These are phyloP conservation scores for Lagenidium giganteum DNA, from an alignment of 352 stramenopile genomes.

Conservation along the genomic window DNA sequence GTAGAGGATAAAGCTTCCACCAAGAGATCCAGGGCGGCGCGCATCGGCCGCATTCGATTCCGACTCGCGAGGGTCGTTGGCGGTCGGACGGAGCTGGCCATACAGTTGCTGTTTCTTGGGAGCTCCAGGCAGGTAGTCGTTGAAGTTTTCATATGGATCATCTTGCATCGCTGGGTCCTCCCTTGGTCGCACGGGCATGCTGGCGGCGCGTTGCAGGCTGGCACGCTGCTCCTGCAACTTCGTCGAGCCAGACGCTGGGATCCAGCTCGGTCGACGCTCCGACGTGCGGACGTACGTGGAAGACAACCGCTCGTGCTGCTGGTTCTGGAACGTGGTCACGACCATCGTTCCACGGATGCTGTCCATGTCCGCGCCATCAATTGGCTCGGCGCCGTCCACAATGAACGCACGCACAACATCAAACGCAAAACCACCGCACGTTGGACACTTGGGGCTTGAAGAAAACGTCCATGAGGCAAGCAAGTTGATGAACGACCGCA, in stretches of 20 bases:
- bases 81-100: not conserved
- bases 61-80: too few relatives aligned
- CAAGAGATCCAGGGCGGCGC: too few relatives aligned
- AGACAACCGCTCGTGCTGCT: too few relatives aligned
- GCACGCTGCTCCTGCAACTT: slow-evolving; percentile 21
- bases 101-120: slow-evolving; percentile 11
- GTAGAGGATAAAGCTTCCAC: too few relatives aligned
- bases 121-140: slow-evolving; percentile 43
- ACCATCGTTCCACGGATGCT: slow-evolving; percentile 61
- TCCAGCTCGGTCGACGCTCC: too few relatives aligned
- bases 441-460: slow-evolving; percentile 77
- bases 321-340: slow-evolving; percentile 45
- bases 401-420: slow-evolving; percentile 79
- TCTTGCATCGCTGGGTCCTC: not conserved
- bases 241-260: slow-evolving; percentile 22
- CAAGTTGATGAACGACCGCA: slow-evolving; percentile 81
- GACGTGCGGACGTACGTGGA: too few relatives aligned
- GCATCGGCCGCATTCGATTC: too few relatives aligned
- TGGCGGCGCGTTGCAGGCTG: slow-evolving; percentile 2
- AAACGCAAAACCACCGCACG: slow-evolving; percentile 75
- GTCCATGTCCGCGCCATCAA: slow-evolving; percentile 57
- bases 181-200: slow-evolving; percentile 1
- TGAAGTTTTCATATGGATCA: slow-evolving; percentile 60
- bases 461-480: slow-evolving; percentile 80
- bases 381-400: slow-evolving; percentile 44